Percentiles rank a stretch among this genome's conserved stretches.
These are phyloP conservation scores for Takakia lepidozioides DNA, from an alignment of 225 moss, liverwort and hornwort species.

Conservation along the genomic window DNA sequence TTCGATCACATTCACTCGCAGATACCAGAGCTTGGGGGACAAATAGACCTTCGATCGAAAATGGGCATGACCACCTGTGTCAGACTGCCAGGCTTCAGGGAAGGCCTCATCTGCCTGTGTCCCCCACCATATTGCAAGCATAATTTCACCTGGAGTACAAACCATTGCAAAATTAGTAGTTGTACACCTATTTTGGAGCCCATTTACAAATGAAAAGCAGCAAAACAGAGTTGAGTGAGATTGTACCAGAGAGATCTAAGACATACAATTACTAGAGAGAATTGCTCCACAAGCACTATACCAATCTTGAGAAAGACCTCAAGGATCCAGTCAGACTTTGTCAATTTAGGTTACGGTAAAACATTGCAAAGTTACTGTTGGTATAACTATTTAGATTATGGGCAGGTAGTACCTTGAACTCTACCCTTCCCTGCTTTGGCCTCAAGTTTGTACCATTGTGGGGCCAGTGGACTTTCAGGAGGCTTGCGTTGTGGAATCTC, in stretches of 20 bases:
- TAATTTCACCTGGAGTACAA: constrained; percentile 94
- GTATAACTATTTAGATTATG: too few relatives aligned
- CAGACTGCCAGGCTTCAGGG: constrained; percentile 96
- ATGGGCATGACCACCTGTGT: constrained; percentile 77
- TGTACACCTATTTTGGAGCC: too few relatives aligned
- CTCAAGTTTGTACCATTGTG: constrained; percentile 85
- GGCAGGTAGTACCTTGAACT: constrained; percentile 54
- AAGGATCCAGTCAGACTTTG: too few relatives aligned
- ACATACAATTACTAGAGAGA: too few relatives aligned
- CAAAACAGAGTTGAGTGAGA: too few relatives aligned
- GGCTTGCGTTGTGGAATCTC: constrained; percentile 75
- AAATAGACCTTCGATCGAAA: constrained; percentile 83
- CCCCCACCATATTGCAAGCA: constrained; percentile 95
- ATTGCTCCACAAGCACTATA: too few relatives aligned
- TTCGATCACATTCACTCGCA: constrained; percentile 76
- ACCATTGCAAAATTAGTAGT: too few relatives aligned
- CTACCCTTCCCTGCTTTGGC: constrained; percentile 63
- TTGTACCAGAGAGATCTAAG: too few relatives aligned
- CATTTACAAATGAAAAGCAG: too few relatives aligned
- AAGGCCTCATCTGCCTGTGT: constrained; percentile 96
- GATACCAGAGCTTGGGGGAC: constrained; percentile 92
- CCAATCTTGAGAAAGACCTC: too few relatives aligned
- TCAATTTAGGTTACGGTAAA: too few relatives aligned
- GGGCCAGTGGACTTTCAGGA: constrained; percentile 72
- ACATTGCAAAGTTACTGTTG: too few relatives aligned